Evolutionary conservation across 2,329 filamentous ascomycete species (phyloP), one percentile per base, ranked within the genome.

Genomic region (Diaporthe australafricana): DNA sequence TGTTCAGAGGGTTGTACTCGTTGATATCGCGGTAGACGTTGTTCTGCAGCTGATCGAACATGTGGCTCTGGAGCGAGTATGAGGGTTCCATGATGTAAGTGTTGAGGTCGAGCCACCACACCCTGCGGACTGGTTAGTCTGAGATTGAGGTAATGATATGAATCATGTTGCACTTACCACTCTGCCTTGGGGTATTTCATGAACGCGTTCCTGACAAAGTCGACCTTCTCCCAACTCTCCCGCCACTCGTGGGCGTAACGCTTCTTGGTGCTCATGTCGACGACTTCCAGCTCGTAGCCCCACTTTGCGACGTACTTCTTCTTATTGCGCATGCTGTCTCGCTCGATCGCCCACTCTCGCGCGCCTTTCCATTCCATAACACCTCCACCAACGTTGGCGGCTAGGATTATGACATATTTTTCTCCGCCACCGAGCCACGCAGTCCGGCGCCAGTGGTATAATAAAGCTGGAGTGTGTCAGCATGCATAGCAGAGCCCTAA

Each of bases 341-440:
- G 89, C 84, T 99, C 96, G 78, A 98, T 97, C 0, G 96, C 96
- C 96, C 96, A 99, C 84, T 99, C 96, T 73, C 95, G 90, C 25
- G 96, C 93, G 0, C 96, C 96, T 82, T 99, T 99, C 96, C 95
- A 98, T 79, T 98, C 96, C 95, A 98, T 98, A 9, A 99, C 96
- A 77, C 96, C 96, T 72, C 96, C 96, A 62, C 96, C 96, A 75
- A 97, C 89, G 79, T 99, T 99, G 70, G 96, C 95, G 30, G 93
- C 95, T 25, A 98, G 87, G 74, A 99, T 95, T 69, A 99, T 93
- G 75, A 99, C 96, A 79, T 93, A 95, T 79, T 98, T 98, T 79
- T 92, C 91, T 25, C 96, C 96, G 62, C 94, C 94, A 65, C 96
- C 95, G 4, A 97, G 86, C 82, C 88, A 88, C 45, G 91, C 84